Evolutionary conservation across 352 stramenopile species (phyloP).

Genomic region (Globisporangium uncinulatum): DNA sequence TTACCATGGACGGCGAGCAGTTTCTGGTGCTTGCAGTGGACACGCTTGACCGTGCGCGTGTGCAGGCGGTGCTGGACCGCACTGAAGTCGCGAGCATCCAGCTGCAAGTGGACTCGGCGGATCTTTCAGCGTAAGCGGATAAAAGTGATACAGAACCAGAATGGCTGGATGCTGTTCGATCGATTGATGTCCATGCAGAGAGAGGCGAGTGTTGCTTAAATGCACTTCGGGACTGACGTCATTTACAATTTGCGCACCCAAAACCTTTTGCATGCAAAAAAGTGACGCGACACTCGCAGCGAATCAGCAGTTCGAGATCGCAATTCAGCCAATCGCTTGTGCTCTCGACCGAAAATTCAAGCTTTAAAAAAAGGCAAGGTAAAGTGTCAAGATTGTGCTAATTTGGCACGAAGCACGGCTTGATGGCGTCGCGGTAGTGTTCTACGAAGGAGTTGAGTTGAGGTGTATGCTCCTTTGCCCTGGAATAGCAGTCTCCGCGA

Average conservation of each 20-base stretch:
- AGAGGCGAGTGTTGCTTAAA: no score
- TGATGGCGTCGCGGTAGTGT: no score
- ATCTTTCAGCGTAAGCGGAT: slow-evolving; percentile 1
- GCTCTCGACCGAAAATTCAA: no score
- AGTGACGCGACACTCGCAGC: not conserved
- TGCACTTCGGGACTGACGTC: not conserved
- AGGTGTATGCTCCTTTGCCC: no score
- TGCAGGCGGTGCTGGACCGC: slow-evolving; percentile 54
- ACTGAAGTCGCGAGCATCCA: slow-evolving; percentile 66
- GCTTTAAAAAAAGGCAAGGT: no score
- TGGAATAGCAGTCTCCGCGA: no score
- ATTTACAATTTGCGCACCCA: no score
- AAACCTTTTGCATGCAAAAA: not conserved
- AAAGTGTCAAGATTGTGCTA: no score
- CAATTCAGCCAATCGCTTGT: not conserved
- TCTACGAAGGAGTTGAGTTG: no score
- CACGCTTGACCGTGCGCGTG: slow-evolving; percentile 28
- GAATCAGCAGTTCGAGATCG: not conserved
- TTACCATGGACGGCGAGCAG: slow-evolving; percentile 34
- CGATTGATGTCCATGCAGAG: not conserved
- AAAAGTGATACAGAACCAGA: not conserved
- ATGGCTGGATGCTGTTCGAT: no score
- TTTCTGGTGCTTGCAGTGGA: slow-evolving; percentile 52
- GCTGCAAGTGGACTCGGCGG: slow-evolving; percentile 43
- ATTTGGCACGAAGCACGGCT: no score